These are phyloP conservation scores for Verticillium zaregamsianum DNA, from an alignment of 2,329 filamentous ascomycete species.

Conservation along the genomic window DNA sequence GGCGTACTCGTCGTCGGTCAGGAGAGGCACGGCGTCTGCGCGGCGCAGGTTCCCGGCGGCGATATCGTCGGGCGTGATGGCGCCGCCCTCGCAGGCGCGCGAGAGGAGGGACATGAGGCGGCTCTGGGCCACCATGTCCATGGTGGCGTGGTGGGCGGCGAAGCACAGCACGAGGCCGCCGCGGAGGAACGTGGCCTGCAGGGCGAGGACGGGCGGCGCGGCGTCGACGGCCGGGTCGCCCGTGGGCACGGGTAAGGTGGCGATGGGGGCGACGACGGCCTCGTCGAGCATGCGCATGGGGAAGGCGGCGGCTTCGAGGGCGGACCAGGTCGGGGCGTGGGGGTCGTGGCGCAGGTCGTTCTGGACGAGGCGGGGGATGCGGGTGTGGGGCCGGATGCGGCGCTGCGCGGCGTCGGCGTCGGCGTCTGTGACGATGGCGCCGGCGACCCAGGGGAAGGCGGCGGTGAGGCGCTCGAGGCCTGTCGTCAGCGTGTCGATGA, in stretches of 20 bases:
- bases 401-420: constrained; percentile 25
- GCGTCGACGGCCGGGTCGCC: neutral
- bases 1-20: constrained; percentile 15
- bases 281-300: constrained; percentile 47
- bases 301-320: constrained; percentile 30
- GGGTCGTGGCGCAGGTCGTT: constrained; percentile 36
- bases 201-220: constrained; percentile 5
- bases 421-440: constrained; percentile 31
- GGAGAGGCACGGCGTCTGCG: constrained; percentile 29
- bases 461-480: constrained; percentile 33
- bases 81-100: constrained; percentile 41
- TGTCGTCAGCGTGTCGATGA: constrained; percentile 23
- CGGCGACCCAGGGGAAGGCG: constrained; percentile 43
- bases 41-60: constrained; percentile 35
- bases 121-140: constrained; percentile 48
- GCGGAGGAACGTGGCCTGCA: constrained; percentile 19
- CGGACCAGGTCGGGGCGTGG: constrained; percentile 30
- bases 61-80: constrained; percentile 40
- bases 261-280: constrained; percentile 24
- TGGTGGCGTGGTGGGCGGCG: constrained; percentile 40
- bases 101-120: constrained; percentile 41
- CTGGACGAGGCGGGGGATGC: constrained; percentile 29
- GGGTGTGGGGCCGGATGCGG: constrained; percentile 31
- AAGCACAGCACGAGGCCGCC: constrained; percentile 47
- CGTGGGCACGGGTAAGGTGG: constrained; percentile 2